Evolutionary conservation across 768 basidiomycete species (phyloP), one percentile per base, ranked within the genome.

Genomic region (Lepiota subincarnata): DNA sequence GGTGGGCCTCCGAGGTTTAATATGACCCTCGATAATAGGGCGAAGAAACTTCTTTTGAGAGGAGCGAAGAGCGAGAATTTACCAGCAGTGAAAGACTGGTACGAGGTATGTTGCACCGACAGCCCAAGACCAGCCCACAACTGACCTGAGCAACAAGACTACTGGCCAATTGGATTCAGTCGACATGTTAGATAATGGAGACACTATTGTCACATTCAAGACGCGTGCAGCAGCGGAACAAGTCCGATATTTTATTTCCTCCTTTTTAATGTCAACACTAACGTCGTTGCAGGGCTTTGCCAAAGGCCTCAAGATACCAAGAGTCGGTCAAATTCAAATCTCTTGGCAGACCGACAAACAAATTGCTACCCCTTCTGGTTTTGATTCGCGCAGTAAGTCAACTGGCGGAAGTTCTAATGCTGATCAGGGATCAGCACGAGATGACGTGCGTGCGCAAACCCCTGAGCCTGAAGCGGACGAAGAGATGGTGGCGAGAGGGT

Each of bases 11-110:
- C 83, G 8, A 79, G 86, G 38, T 73, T 76, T 8, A 92, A 84
- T 61, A 88, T 96, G 87, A 89, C 89, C 64, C 80, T 97, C 24
- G 93, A 97, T 67, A 92, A 94, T 63, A 82, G 93, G 14, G 89
- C 93, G 8, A 88, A 84, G 71, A 86, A 82, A 67, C 70, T 97
- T 19, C 69, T 87, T 18, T 73, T 97, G 24, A 86, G 89, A 62
- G 89, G 86, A 35, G 81, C 80, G 7, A 68, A 65, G 14, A 68
- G 74, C 34, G 76, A 78, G 16, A 73, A 73, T 26, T 57, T 82
- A 28, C 82, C 85, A 56, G 76, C 80, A 5, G 71, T 94, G 55
- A 81, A 80, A 57, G 84, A 89, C 60, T 95, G 90, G 88, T 96
- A 87, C 65, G 89, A 92, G 78, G 84, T 89, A 62, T 34, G 66